Base-by-base conservation (phyloP, 352 stramenopile genomes). In the Sclerospora graminicola region DNA sequence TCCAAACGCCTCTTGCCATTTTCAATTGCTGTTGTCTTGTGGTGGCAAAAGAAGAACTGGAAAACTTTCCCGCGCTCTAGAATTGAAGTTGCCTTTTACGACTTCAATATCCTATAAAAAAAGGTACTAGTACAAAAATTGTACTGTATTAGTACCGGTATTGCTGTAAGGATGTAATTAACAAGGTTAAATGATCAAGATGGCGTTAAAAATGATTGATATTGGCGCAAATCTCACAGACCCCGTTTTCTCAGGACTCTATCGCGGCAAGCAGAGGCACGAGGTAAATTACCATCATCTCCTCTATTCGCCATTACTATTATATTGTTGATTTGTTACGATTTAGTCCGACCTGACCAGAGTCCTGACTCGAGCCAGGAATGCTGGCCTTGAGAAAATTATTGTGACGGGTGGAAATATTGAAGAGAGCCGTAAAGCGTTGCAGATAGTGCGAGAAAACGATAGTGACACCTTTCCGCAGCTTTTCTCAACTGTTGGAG, bases 221-320 rank as follows among this genome's bases (percentile, higher is more conserved):
- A 97, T 97, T 60, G 94, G 92, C 46, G 88, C 87, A 35, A 98
- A 98, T 62, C 62, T 98, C 13, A 73, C 94, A 23, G 92, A 98
- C 52, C 63, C 80, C 11, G 82, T 95, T 48, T 98, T 95, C 54
- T 63, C 68, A 20, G 92, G 94, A 0, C 64, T 63, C 10, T 98
- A 98, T 55, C 70, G 83, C 19, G 82, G 89, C 51, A 84, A 95
- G 60, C 51, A 81, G 45, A 82, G 82, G 39, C 94, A 98, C 51
- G 60, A 90, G 47, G 66, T 93, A 28, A 29, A 35, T 38, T 26
- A 6, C 4, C 11, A 24, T 2, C 5, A 1, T 26, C 2, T 20
- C 30, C n/a, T 19, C 5, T 14, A 19, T 28, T 5, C 13, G 31
- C 29, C 58, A 55, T 48, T 14, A 29, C 31, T n/a, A 11, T 8